Base-by-base conservation (phyloP, 164 flowering plant genomes). In the Piper longum region DNA sequence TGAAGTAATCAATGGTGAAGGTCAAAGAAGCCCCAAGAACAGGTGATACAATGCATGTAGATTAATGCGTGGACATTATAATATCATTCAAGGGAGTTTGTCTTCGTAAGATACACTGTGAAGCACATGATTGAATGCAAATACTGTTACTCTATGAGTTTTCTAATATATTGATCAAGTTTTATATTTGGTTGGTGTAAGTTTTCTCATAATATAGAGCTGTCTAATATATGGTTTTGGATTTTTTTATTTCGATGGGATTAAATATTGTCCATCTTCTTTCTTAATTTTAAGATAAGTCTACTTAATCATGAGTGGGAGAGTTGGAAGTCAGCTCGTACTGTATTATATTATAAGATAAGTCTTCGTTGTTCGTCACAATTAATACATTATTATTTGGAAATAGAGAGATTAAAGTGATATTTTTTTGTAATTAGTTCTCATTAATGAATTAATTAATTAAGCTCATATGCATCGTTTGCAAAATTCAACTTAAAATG, bases 1-100 rank as follows among this genome's bases (percentile, higher is more conserved):
- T 59, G 67, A 59, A 59, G 3, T 4, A 16, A 40, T 39, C 36
- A 2, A 42, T 12, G 51, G 56, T 45, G n/a, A 12, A 48, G 56
- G 57, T 62, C 18, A 61, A 61, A 11, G 54, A 16, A 13, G 54
- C 54, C 63, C 54, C 7, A 61, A 61, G 63, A 61, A 61, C n/a
- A 61, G 63, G 63, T 61, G 55, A 43, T 16, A 60, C n/a, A 26
- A 7, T 40, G 14, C 11, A 40, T 26, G 16, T 5, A 59, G 26
- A 11, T 14, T 14, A 7, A 40, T 40, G 2, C 4, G 9, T 3
- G 16, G 5, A 16, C 40, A 59, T 4, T 41, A 57, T 13, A 19
- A 57, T 9, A 7, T 7, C 43, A 59, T 59, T 8, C 54, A 51
- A 16, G 16, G 54, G 11, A 51, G 11, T 16, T 51, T 9, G 11